A percentile compares a stretch with the other conserved stretches of the same genome.
These are phyloP conservation scores for Medicago ruthenica DNA, from an alignment of 306 rosid genomes.

Conservation along the genomic window DNA sequence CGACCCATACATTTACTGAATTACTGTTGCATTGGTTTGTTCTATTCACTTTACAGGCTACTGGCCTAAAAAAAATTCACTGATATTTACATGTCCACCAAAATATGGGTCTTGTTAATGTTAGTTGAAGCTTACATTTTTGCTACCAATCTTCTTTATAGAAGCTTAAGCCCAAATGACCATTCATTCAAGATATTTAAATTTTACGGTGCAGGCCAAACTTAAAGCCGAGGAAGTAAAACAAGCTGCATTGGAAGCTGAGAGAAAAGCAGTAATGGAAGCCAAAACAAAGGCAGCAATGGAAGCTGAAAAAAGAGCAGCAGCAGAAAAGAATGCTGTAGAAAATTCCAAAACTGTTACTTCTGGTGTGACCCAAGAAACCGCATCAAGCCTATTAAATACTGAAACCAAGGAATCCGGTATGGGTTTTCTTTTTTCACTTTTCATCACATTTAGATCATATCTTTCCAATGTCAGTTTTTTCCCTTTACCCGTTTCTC, in stretches of 20 bases:
- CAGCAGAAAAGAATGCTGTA: slow-evolving; percentile 54
- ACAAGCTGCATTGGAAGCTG: slow-evolving; percentile 76
- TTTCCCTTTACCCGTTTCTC: slow-evolving; percentile 30
- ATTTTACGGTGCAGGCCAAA: slow-evolving; percentile 65
- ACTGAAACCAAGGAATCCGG: slow-evolving; percentile 48
- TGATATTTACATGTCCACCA: slow-evolving; percentile 5
- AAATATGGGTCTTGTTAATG: slow-evolving; percentile 18
- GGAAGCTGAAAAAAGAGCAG: slow-evolving; percentile 75
- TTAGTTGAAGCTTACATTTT: slow-evolving; percentile 12
- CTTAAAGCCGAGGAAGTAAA: slow-evolving; percentile 77
- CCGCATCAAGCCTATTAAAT: slow-evolving; percentile 44
- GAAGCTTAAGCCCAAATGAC: slow-evolving; percentile 25
- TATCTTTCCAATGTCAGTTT: slow-evolving; percentile 5
- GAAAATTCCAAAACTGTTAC: slow-evolving; percentile 52
- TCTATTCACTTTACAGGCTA: slow-evolving; percentile 1
- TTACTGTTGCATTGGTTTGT: slow-evolving; percentile 23
- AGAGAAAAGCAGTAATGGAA: slow-evolving; percentile 67
- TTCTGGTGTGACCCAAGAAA: slow-evolving; percentile 46
- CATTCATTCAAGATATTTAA: slow-evolving; percentile 35
- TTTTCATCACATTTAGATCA: slow-evolving; percentile 20
- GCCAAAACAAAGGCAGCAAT: slow-evolving; percentile 61
- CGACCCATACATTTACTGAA: neutral
- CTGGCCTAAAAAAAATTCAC: neutral
- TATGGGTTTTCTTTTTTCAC: slow-evolving; percentile 43
- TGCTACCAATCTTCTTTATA: slow-evolving; percentile 21